These are phyloP conservation scores for Salix suchowensis DNA, from an alignment of 345 rosid species.

Conservation along the genomic window DNA sequence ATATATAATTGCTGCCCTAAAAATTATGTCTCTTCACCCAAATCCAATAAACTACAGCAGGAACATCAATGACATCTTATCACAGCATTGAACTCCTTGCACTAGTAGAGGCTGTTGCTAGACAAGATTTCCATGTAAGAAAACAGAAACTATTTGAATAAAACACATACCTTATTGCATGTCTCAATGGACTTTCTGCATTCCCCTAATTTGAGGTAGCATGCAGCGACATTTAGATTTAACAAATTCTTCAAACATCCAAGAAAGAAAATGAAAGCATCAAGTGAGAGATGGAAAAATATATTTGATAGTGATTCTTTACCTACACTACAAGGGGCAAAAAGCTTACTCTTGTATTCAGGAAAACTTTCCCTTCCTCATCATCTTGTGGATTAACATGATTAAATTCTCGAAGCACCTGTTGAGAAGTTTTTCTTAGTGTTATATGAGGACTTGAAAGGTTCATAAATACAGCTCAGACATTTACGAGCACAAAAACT, in stretches of 20 bases:
- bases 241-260: constrained; percentile 54
- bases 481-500: not conserved
- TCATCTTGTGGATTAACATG: constrained; percentile 98
- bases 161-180: constrained; percentile 67
- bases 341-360: constrained; percentile 58
- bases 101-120: not conserved
- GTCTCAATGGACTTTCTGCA: constrained; percentile 76
- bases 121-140: not conserved
- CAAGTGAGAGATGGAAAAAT: not conserved
- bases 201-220: constrained; percentile 85
- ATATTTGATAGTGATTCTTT: not conserved
- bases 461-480: not conserved
- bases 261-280: constrained; percentile 2
- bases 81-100: not conserved
- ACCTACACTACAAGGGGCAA: not conserved
- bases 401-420: constrained; percentile 96
- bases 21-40: not conserved
- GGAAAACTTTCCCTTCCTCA: constrained; percentile 83
- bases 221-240: constrained; percentile 85
- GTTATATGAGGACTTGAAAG: not conserved
- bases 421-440: constrained; percentile 2
- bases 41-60: not conserved
- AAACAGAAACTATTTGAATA: not conserved
- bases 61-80: not conserved
- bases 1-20: not conserved